A percentile compares a stretch with the other conserved stretches of the same genome.
These are phyloP conservation scores for Nemania diffusa DNA, from an alignment of 2,329 filamentous ascomycete species.

Conservation along the genomic window DNA sequence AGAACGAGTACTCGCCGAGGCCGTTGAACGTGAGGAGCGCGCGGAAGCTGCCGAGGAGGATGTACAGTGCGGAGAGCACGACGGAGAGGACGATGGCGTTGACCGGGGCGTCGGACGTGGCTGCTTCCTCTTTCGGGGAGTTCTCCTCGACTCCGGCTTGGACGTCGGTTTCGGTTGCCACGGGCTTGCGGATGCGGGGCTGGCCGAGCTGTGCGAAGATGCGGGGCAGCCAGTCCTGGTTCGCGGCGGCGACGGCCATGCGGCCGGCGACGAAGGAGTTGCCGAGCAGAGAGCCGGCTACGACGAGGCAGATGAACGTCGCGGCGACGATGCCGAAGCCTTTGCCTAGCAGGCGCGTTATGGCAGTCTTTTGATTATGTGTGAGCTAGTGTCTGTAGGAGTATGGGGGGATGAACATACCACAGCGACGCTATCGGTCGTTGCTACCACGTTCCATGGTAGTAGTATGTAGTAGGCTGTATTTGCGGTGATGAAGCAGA, in stretches of 20 bases:
- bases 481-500: conserved; percentile 70
- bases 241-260: conserved; percentile 68
- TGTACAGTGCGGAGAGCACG: conserved; percentile 64
- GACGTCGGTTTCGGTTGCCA: conserved; percentile 17
- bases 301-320: conserved; percentile 67
- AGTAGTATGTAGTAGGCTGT: conserved; percentile 71
- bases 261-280: conserved; percentile 72
- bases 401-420: conserved; percentile 52
- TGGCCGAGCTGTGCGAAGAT: conserved; percentile 58
- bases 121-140: background rate
- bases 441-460: conserved; percentile 67
- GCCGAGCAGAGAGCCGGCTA: conserved; percentile 69
- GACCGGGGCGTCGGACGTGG: conserved; percentile 61
- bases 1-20: conserved; percentile 70
- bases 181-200: conserved; percentile 48
- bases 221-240: conserved; percentile 61
- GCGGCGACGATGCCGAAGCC: conserved; percentile 65
- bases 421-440: conserved; percentile 70
- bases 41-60: conserved; percentile 69
- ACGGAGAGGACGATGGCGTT: conserved; percentile 64
- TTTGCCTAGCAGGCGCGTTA: conserved; percentile 64
- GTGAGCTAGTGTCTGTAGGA: conserved; percentile 8
- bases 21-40: conserved; percentile 70
- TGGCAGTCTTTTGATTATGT: conserved; percentile 58
- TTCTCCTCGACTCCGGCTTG: conserved; percentile 8